These are phyloP conservation scores for Ophiostoma pallidulum DNA, from an alignment of 2,329 filamentous ascomycete genomes.

Conservation along the genomic window DNA sequence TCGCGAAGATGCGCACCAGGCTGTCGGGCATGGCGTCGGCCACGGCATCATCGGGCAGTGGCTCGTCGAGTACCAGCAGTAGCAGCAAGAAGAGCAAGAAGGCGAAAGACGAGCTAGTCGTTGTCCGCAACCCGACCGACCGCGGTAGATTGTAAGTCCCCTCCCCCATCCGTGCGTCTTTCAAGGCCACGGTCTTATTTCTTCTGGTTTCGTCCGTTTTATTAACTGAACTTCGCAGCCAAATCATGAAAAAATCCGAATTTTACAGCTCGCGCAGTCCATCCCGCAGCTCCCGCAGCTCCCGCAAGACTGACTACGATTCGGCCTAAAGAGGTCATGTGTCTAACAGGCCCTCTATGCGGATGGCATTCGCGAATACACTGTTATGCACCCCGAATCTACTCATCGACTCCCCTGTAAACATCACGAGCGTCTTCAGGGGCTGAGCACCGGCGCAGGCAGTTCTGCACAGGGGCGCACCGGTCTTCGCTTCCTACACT, in stretches of 20 bases:
- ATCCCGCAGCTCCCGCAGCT: constrained; percentile 12
- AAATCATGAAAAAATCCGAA: constrained; percentile 16
- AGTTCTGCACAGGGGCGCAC: no score
- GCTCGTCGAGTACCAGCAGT: background rate
- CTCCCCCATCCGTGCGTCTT: no score
- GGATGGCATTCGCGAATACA: no score
- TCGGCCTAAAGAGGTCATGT: constrained; percentile 2
- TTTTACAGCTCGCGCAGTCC: constrained; percentile 13
- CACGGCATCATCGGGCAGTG: background rate
- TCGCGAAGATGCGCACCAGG: constrained; percentile 13
- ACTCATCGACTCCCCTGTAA: no score
- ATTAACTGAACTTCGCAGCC: constrained; percentile 1
- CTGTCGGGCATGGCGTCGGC: constrained; percentile 1
- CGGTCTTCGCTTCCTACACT: no score
- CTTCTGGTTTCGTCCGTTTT: background rate
- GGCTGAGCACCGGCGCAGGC: no score
- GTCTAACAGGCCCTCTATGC: no score
- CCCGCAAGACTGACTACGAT: constrained; percentile 11
- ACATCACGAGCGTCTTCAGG: background rate
- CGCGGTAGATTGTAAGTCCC: constrained; percentile 14
- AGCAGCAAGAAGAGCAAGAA: background rate
- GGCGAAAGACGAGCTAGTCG: constrained; percentile 15
- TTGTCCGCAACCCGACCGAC: constrained; percentile 16
- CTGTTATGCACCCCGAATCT: no score
- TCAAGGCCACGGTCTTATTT: no score